phyloP scores from a whole-genome alignment of 2,329 filamentous ascomycete genomes.

The Chrysosporium keratinophilum region DNA sequence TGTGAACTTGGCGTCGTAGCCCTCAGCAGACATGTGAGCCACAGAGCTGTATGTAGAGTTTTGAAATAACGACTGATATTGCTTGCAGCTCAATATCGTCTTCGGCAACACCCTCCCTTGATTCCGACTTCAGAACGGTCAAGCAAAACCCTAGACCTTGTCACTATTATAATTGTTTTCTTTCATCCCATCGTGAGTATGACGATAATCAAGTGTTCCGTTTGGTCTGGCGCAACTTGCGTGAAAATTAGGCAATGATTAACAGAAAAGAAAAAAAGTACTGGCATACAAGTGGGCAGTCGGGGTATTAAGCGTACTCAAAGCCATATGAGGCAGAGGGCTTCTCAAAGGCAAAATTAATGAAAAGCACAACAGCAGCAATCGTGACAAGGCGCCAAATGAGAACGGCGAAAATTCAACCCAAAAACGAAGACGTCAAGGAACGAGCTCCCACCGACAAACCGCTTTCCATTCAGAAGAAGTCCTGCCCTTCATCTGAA shows the following conservation, averaged over 20 bases:
- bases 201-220: too few relatives aligned
- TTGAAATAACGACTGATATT: too few relatives aligned
- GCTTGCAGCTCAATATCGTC: too few relatives aligned
- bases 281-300: background rate
- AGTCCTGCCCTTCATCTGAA: slow-evolving; percentile 38
- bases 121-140: too few relatives aligned
- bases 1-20: too few relatives aligned
- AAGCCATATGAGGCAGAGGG: background rate
- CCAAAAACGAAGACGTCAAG: slow-evolving; percentile 4
- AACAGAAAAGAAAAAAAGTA: background rate
- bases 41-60: too few relatives aligned
- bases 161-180: too few relatives aligned
- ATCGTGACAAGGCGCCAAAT: background rate
- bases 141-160: too few relatives aligned
- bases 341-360: background rate
- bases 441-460: slow-evolving; percentile 46
- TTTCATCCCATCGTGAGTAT: too few relatives aligned
- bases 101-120: too few relatives aligned
- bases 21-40: too few relatives aligned
- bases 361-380: background rate
- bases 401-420: background rate
- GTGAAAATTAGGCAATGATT: background rate
- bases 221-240: too few relatives aligned
- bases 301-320: background rate
- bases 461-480: slow-evolving; percentile 43